phyloP scores from a whole-genome alignment of 495 filamentous ascomycete genomes.

The Neurospora intermedia region DNA sequence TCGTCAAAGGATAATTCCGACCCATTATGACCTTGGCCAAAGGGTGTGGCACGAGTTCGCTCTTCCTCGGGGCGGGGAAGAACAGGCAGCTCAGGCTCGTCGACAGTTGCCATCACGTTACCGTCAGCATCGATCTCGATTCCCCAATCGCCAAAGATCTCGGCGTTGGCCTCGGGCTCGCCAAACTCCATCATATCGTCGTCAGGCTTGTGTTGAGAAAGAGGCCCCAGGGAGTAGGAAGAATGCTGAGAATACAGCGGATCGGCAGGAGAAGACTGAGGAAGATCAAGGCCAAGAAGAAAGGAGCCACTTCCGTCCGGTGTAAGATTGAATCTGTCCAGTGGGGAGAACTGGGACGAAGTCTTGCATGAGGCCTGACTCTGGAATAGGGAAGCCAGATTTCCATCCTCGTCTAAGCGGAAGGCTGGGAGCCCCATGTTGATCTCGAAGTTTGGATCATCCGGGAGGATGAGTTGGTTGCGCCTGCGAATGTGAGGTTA shows the following conservation, averaged over 20 bases:
- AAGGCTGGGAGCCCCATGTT: slow-evolving; percentile 18
- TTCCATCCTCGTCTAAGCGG: slow-evolving; percentile 46
- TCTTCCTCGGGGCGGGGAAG: slow-evolving; percentile 12
- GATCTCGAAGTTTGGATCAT: slow-evolving; percentile 75
- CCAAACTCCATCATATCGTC: slow-evolving; percentile 11
- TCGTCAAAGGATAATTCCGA: slow-evolving; percentile 5
- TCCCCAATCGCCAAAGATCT: slow-evolving; percentile 25
- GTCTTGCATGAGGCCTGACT: slow-evolving; percentile 35
- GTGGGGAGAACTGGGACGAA: slow-evolving; percentile 34
- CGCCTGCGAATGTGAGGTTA: slow-evolving; percentile 41
- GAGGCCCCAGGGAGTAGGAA: slow-evolving; percentile 5
- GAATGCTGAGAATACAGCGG: slow-evolving; percentile 2
- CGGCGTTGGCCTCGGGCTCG: slow-evolving; percentile 20
- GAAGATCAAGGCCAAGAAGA: slow-evolving; percentile 11
- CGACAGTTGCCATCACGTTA: slow-evolving; percentile 18
- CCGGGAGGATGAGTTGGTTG: slow-evolving; percentile 64
- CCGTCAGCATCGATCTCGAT: slow-evolving; percentile 33
- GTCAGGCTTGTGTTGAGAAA: slow-evolving; percentile 13
- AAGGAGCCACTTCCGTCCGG: slow-evolving; percentile 12
- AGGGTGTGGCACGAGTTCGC: background rate
- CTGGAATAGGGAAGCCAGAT: slow-evolving; percentile 13
- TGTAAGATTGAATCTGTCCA: slow-evolving; percentile 4
- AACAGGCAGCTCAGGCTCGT: slow-evolving; percentile 29
- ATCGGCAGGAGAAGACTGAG: slow-evolving; percentile 8
- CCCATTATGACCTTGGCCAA: slow-evolving; percentile 1